Conservation (phyloP, 768 basidiomycete species). For the Tricholoma matsutake region DNA sequence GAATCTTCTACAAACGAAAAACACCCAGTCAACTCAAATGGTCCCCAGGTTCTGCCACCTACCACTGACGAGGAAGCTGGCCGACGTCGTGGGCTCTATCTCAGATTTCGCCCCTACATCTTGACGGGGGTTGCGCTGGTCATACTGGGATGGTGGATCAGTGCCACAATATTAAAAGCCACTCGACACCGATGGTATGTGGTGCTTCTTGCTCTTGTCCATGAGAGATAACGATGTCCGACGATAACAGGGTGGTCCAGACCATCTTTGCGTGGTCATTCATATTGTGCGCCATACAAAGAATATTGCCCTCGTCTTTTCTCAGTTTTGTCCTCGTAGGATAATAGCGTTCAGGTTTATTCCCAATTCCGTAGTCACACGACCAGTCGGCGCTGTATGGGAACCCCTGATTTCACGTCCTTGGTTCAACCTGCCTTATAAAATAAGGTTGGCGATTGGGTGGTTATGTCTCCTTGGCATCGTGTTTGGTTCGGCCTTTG, state of each 20-base stretch:
- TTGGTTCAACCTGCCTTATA: slow-evolving; percentile 55
- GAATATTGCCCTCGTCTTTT: not conserved
- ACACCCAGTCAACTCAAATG: slow-evolving; percentile 2
- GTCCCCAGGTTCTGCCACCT: slow-evolving; percentile 1
- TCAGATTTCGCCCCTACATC: slow-evolving; percentile 39
- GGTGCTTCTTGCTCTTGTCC: slow-evolving; percentile 6
- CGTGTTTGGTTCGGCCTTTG: slow-evolving; percentile 85
- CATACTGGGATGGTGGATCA: slow-evolving; percentile 87
- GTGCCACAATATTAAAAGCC: slow-evolving; percentile 59
- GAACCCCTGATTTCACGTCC: slow-evolving; percentile 59
- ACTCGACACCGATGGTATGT: slow-evolving; percentile 76
- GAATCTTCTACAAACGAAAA: slow-evolving; percentile 23
- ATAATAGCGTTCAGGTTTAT: slow-evolving; percentile 86
- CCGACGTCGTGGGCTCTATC: slow-evolving; percentile 3
- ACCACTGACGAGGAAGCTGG: slow-evolving; percentile 9
- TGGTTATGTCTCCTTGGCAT: slow-evolving; percentile 77
- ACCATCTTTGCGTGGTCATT: slow-evolving; percentile 84
- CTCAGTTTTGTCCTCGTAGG: slow-evolving; percentile 26
- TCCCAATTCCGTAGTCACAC: slow-evolving; percentile 64
- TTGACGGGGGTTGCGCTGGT: slow-evolving; percentile 51
- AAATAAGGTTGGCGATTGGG: slow-evolving; percentile 57
- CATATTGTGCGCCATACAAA: slow-evolving; percentile 49
- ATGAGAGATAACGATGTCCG: slow-evolving; percentile 5
- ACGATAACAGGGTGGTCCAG: slow-evolving; percentile 63
- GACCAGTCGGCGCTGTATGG: slow-evolving; percentile 75